These are phyloP conservation scores for Astrephomene gubernaculifera DNA, from an alignment of 139 green algal genomes.

Conservation along the genomic window DNA sequence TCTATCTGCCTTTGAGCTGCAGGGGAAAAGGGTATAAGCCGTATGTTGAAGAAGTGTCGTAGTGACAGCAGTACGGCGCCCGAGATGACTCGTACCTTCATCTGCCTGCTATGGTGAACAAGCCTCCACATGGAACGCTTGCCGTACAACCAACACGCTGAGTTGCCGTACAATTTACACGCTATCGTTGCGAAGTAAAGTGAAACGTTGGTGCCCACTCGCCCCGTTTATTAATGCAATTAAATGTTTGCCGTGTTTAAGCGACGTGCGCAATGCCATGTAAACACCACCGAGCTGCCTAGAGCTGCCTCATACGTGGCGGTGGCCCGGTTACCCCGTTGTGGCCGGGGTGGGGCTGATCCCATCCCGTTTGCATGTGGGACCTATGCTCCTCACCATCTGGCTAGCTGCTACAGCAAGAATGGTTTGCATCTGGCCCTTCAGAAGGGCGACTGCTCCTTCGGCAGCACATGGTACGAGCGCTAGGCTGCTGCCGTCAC, in stretches of 20 bases:
- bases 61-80: constrained; percentile 8
- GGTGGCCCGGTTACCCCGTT: background rate
- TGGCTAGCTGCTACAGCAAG: too few species aligned
- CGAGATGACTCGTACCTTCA: background rate
- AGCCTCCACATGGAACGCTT: too few species aligned
- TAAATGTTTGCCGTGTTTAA: background rate
- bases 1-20: too few species aligned
- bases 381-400: background rate
- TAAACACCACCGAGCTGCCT: background rate
- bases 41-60: constrained; percentile 9
- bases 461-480: background rate
- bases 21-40: too few species aligned
- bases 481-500: background rate
- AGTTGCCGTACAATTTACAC: background rate
- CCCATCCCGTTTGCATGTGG: too few species aligned
- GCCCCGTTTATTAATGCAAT: background rate
- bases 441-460: background rate
- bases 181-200: background rate
- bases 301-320: background rate
- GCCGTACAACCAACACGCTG: background rate
- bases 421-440: background rate
- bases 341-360: background rate
- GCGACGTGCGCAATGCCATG: background rate
- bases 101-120: too few species aligned
- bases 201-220: background rate